Evolutionary conservation across 2,329 filamentous ascomycete species (phyloP).

Genomic region (Trichoderma koningiopsis): DNA sequence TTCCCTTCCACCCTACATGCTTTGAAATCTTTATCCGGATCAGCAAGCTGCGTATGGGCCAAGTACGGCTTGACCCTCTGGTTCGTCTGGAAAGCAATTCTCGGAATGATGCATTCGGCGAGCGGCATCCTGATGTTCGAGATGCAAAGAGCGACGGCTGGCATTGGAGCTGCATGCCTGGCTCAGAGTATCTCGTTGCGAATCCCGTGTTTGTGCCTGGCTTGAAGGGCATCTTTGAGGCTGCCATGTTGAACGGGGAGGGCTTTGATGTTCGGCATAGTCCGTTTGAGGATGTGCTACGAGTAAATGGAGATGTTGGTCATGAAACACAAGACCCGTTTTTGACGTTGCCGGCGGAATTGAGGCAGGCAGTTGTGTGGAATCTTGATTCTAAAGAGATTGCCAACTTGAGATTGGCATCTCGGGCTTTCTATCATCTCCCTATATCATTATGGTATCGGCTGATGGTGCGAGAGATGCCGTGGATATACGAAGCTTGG

Average conservation of each 20-base stretch:
- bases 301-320: background rate
- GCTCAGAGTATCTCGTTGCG: constrained; percentile 25
- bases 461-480: constrained; percentile 7
- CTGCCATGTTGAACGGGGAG: background rate
- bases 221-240: constrained; percentile 15
- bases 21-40: constrained; percentile 35
- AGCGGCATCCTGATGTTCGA: constrained; percentile 6
- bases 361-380: constrained; percentile 20
- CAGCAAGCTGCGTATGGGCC: constrained; percentile 28
- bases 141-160: constrained; percentile 7
- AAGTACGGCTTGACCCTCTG: constrained; percentile 30
- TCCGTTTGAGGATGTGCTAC: background rate
- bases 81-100: background rate
- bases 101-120: background rate
- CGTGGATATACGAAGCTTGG: constrained; percentile 25
- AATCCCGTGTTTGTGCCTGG: constrained; percentile 25
- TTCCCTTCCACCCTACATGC: constrained; percentile 38
- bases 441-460: constrained; percentile 19
- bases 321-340: background rate
- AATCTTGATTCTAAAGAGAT: constrained; percentile 19
- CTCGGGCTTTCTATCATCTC: constrained; percentile 16
- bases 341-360: constrained; percentile 3
- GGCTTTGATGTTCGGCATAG: constrained; percentile 11
- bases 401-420: constrained; percentile 13
- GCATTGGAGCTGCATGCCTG: constrained; percentile 21